These are phyloP conservation scores for Austroboletus olivaceoglutinosus DNA, from an alignment of 1,284 basidiomycete species.

Conservation along the genomic window DNA sequence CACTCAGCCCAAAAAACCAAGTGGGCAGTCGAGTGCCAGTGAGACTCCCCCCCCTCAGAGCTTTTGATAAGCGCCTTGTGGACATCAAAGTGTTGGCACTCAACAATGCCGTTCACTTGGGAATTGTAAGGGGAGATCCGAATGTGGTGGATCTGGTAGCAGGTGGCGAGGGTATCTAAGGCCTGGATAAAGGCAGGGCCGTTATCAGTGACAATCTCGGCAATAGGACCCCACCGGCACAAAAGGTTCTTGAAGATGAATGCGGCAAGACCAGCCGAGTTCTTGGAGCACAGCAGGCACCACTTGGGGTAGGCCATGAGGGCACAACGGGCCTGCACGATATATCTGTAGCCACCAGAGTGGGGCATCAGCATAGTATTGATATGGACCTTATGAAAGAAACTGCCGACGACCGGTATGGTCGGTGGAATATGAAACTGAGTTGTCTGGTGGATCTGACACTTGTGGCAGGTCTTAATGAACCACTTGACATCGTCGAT, in stretches of 20 bases:
- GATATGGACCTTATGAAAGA: background rate
- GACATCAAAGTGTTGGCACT: constrained; percentile 13
- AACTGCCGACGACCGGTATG: background rate
- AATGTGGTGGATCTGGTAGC: constrained; percentile 40
- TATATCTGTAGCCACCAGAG: background rate
- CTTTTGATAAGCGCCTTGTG: background rate
- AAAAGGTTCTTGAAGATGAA: constrained; percentile 10
- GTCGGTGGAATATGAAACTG: background rate
- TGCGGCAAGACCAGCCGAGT: too few species aligned
- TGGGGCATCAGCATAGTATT: background rate
- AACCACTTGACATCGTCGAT: too few species aligned
- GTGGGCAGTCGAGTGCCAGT: background rate
- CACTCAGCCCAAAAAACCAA: background rate
- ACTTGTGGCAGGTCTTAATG: too few species aligned
- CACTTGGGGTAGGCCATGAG: too few species aligned
- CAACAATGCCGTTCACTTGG: constrained; percentile 38
- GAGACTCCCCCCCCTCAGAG: background rate
- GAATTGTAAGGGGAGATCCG: too few species aligned
- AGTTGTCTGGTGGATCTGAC: background rate
- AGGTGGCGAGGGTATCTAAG: constrained; percentile 24
- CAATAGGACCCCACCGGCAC: constrained; percentile 1
- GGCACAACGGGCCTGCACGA: background rate
- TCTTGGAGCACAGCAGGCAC: too few species aligned
- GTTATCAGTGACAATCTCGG: too few species aligned
- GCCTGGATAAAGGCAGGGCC: constrained; percentile 32